Conservation (phyloP, 306 rosid species). For the Myrica gale region DNA sequence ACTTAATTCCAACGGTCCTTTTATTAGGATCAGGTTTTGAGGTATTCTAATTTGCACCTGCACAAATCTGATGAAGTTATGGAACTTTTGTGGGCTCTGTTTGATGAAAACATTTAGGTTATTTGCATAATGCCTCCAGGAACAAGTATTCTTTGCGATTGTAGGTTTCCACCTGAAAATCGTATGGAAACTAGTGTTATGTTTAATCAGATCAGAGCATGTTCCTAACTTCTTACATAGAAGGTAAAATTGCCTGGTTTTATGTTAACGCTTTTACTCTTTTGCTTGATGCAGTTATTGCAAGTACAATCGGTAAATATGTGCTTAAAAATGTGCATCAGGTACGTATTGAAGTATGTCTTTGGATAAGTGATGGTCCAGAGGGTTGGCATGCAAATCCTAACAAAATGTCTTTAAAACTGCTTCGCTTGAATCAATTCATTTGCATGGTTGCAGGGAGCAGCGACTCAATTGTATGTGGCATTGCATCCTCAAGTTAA, state of each 20-base stretch:
- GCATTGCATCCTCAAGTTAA: slow-evolving; percentile 74
- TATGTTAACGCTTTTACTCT: slow-evolving; percentile 15
- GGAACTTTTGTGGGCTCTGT: not conserved
- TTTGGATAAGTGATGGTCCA: slow-evolving; percentile 1
- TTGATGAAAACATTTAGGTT: not conserved
- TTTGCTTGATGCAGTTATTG: slow-evolving; percentile 49
- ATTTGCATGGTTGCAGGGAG: slow-evolving; percentile 51
- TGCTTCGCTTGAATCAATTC: slow-evolving; percentile 15
- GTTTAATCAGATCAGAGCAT: not conserved
- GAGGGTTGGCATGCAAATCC: slow-evolving; percentile 13
- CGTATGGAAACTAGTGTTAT: not conserved
- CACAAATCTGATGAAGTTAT: slow-evolving; percentile 9
- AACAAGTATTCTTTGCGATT: not conserved
- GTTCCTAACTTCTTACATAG: not conserved
- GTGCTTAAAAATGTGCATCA: slow-evolving; percentile 60
- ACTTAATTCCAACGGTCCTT: not conserved
- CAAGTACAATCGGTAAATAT: slow-evolving; percentile 41
- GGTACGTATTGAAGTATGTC: slow-evolving; percentile 39
- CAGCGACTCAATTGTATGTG: slow-evolving; percentile 78
- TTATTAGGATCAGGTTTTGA: slow-evolving; percentile 11
- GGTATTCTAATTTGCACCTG: slow-evolving; percentile 11
- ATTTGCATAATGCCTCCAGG: not conserved
- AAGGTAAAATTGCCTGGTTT: slow-evolving; percentile 2
- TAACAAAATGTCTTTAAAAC: not conserved
- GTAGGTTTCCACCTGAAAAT: not conserved